Evolutionary conservation across 768 basidiomycete genomes (phyloP), one percentile per base, ranked within the genome.

Genomic region (Rhizopogon vesiculosus): DNA sequence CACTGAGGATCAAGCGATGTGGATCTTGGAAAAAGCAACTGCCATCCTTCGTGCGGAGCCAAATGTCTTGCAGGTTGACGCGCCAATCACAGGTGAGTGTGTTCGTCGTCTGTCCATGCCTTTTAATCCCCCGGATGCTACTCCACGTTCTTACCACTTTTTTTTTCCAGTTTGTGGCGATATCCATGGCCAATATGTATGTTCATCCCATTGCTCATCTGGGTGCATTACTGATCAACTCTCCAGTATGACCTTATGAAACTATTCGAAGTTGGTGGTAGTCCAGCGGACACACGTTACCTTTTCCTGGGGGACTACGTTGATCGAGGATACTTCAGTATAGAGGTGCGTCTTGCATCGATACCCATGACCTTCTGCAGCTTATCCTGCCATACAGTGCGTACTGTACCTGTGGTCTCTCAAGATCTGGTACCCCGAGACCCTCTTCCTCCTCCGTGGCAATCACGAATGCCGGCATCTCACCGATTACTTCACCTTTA

Each of bases 361-460:
- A 25, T 38, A 2, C 22, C 10, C 13, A 12, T 29, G 9, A 16
- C 42, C n/a, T 40, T 45, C 8, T 1, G 22, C 13, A 16, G 19
- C 48, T 61, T 38, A 71, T 52, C 33, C 16, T 25, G 40, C 16
- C 42, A 38, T 2, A 0, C 48, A 98, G 95, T 98, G 96, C 69
- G 96, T 98, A 18, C 76, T 98, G 45, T 99, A 99, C 71, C 81
- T 99, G 29, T 99, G 95, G 95, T 83, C 93, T 2, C 79, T 99
- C 71, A 99, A 99, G 78, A 98, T 99, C 70, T 98, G 96, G 94
- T 98, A 98, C 72, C 97, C 97, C 51, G 86, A 95, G 62, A 97
- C 95, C 28, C 78, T 98, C 39, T 98, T 96, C 80, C 83, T 99
- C 41, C 81, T 99, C 38, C 91, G 97, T 49, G 97, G 97, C 48